Evolutionary conservation across 805 yeast species (phyloP).

Genomic region (Candida chauliodis): DNA sequence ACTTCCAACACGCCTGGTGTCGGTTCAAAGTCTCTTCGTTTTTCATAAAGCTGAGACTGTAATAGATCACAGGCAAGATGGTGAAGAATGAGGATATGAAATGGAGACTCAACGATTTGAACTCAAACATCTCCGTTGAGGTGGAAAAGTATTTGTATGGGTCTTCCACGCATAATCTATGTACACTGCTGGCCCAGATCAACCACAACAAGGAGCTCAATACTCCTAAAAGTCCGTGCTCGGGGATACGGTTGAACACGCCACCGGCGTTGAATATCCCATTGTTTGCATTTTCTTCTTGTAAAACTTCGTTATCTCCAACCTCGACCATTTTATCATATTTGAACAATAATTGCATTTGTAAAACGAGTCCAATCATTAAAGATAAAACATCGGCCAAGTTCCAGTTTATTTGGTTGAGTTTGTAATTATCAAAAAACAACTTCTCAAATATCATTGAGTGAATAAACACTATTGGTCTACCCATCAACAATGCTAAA

Average conservation of each 20-base stretch:
- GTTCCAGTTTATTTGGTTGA: conserved; percentile 15
- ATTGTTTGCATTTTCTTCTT: neutral
- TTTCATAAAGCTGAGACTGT: conserved; percentile 4
- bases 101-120: conserved; percentile 12
- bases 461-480: conserved; percentile 15
- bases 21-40: neutral
- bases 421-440: neutral
- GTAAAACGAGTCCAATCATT: conserved; percentile 16
- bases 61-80: conserved; percentile 14
- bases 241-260: conserved; percentile 7
- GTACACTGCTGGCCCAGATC: conserved; percentile 18
- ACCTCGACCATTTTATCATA: conserved; percentile 10
- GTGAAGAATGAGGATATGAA: conserved; percentile 19
- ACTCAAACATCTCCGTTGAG: conserved; percentile 3
- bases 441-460: neutral
- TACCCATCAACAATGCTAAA: conserved; percentile 26
- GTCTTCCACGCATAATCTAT: conserved; percentile 18
- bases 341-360: conserved; percentile 11
- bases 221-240: neutral
- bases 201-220: conserved; percentile 13
- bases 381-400: conserved; percentile 19
- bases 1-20: conserved; percentile 8
- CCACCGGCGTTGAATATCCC: conserved; percentile 4
- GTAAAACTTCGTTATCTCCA: conserved; percentile 1
- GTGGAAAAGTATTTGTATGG: conserved; percentile 13